phyloP scores from a whole-genome alignment of 169 alveolate species.

The Blepharisma undulans region DNA sequence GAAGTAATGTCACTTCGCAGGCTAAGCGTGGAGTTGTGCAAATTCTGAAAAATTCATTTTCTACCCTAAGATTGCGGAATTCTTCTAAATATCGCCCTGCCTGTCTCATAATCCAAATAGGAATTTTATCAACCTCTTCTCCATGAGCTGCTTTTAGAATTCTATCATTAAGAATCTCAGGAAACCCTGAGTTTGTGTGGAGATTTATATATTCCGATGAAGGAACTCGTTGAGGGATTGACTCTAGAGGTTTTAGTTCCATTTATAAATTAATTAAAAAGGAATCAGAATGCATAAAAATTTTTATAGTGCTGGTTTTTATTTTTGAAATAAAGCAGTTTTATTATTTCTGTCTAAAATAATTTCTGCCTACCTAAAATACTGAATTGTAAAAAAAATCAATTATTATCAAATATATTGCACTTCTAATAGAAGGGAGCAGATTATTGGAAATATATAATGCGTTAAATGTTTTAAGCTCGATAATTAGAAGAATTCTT shows the following conservation, averaged over 20 bases:
- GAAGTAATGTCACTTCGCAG: conserved; percentile 84
- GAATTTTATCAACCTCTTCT: conserved; percentile 57
- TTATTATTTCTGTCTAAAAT: not conserved
- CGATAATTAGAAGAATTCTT: no score
- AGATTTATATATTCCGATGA: not conserved
- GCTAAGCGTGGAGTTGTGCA: conserved; percentile 83
- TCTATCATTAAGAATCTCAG: conserved; percentile 28
- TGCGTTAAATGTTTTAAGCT: no score
- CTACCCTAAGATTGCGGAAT: conserved; percentile 59
- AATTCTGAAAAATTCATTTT: conserved; percentile 72
- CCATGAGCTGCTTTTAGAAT: conserved; percentile 45
- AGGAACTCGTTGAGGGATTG: conserved; percentile 19
- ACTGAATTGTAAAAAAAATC: no score
- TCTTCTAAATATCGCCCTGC: conserved; percentile 89
- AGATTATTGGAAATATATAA: no score
- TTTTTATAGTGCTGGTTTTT: not conserved
- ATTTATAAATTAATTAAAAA: not conserved
- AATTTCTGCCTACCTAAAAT: no score
- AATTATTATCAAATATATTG: no score
- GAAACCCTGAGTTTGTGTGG: conserved; percentile 13
- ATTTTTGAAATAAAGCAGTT: not conserved
- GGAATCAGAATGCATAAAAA: not conserved
- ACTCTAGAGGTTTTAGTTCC: not conserved
- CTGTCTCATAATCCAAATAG: conserved; percentile 88
- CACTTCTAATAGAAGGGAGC: no score